Evolutionary conservation across 306 rosid genomes (phyloP), one percentile per base, ranked within the genome.

Genomic region (Trifolium subterraneum): DNA sequence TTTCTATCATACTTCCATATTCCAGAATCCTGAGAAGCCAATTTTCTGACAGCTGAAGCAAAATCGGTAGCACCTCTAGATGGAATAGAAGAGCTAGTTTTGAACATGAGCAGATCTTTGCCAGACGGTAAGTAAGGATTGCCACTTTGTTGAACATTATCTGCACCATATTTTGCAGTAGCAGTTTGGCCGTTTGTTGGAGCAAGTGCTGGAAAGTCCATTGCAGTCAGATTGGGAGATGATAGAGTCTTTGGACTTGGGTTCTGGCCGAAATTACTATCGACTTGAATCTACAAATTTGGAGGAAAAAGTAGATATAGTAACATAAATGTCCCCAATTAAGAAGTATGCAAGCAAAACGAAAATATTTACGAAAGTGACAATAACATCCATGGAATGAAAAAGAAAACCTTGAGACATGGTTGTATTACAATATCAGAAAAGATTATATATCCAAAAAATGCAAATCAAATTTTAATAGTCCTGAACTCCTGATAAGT

Each of bases 11-110:
- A 91, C 82, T 89, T 93, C 98, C 98, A 93, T 29, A 83, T 84
- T 77, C 93, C 98, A 71, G 94, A 91, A 79, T 93, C 98, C 85
- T 87, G 92, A 68, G 96, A 84, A 38, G 97, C 92, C 85, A 93
- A 83, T 85, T 93, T 93, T 82, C 92, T 84, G 80, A 91, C 98
- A 74, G 98, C 90, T 73, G 98, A 85, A 81, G 98, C 98, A 73
- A 88, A 91, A 78, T 93, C 98, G 25, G 79, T 48, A 19, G 90
- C 83, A 64, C 97, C 97, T 84, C 96, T 81, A 54, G 92, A 70
- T 72, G 96, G 90, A 76, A 78, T 3, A 69, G 91, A 86, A 22
- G 94, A 78, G 78, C 87, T 79, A n/a, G 97, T 74, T 73, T 89
- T 93, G 82, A 91, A 91, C 84, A 89, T 66, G 47, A 89, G 88